Percentiles rank a stretch among this genome's conserved stretches.
Evolutionary conservation across 2,329 filamentous ascomycete species (phyloP).

Genomic region (Botrytis paeoniae): DNA sequence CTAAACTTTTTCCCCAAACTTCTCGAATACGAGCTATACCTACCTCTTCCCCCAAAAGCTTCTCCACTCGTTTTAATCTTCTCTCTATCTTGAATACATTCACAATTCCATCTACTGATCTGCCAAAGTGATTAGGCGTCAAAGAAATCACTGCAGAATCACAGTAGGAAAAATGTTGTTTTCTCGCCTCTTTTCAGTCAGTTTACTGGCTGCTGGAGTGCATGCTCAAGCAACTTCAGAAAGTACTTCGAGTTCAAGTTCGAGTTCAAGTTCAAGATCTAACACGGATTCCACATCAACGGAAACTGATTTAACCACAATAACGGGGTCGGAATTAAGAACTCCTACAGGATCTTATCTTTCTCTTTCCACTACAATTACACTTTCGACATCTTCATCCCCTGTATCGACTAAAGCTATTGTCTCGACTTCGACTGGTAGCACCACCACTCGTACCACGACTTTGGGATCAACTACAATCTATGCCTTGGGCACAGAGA

Average conservation of each 20-base stretch:
- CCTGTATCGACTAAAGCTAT: conserved; percentile 32
- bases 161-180: conserved; percentile 27
- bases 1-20: neutral
- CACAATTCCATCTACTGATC: conserved; percentile 10
- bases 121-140: neutral
- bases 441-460: conserved; percentile 29
- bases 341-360: conserved; percentile 42
- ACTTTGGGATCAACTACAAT: conserved; percentile 34
- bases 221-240: conserved; percentile 22
- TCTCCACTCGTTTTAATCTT: neutral
- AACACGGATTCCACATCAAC: conserved; percentile 23
- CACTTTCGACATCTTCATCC: conserved; percentile 27
- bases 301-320: conserved; percentile 21
- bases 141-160: conserved; percentile 6
- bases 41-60: neutral
- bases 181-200: conserved; percentile 29
- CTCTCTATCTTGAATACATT: neutral
- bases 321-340: conserved; percentile 27
- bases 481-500: conserved; percentile 26
- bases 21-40: neutral
- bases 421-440: conserved; percentile 31
- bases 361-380: conserved; percentile 40
- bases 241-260: neutral
- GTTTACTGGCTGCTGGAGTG: conserved; percentile 37
- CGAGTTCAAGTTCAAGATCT: conserved; percentile 21